phyloP scores from a whole-genome alignment of 73 alveolate genomes.

The Tetrahymena thermophila region DNA sequence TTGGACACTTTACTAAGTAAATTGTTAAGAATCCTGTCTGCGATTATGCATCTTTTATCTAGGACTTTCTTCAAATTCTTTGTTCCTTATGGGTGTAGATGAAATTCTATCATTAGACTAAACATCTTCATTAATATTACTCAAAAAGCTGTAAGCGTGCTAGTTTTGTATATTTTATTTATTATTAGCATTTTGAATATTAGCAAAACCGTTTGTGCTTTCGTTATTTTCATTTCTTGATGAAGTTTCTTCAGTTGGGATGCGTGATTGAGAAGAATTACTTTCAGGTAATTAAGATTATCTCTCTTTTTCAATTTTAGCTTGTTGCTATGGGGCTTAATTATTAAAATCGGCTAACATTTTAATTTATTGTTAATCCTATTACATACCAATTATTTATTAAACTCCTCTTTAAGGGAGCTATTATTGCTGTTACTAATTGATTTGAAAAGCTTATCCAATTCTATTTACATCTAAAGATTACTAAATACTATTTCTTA shows the following conservation, averaged over 20 bases:
- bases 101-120: neutral
- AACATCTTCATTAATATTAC: neutral
- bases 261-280: neutral
- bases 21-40: neutral
- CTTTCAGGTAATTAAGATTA: neutral
- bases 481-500: neutral
- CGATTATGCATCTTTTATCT: neutral
- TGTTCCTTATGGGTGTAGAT: neutral
- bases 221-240: neutral
- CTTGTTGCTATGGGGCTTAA: neutral
- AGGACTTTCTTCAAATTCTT: neutral
- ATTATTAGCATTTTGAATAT: neutral
- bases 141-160: neutral
- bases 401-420: neutral
- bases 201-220: neutral
- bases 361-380: neutral
- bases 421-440: neutral
- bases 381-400: neutral
- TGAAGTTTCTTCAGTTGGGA: neutral
- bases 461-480: neutral
- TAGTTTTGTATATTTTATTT: neutral
- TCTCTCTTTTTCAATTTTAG: neutral
- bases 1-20: neutral
- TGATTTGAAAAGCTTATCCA: neutral
- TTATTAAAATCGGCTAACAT: neutral